A percentile compares a stretch with the other conserved stretches of the same genome.
These are phyloP conservation scores for Pleurotus djamor DNA, from an alignment of 768 basidiomycete genomes.

Conservation along the genomic window DNA sequence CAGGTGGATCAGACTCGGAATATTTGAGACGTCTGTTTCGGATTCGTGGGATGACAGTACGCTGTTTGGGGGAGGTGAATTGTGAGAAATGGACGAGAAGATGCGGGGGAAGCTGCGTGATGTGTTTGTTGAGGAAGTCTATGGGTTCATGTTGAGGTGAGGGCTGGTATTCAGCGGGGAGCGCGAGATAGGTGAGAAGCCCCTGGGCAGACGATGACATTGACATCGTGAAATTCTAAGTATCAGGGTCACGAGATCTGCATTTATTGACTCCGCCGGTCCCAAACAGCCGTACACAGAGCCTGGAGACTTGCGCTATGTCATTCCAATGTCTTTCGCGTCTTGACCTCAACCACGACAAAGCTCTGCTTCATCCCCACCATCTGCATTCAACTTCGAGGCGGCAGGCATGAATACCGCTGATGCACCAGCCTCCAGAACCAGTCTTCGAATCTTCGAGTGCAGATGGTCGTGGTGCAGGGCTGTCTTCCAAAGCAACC, in stretches of 20 bases:
- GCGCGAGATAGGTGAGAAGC: slow-evolving; percentile 47
- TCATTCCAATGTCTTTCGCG: background rate
- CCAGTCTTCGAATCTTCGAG: background rate
- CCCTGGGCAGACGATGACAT: slow-evolving; percentile 28
- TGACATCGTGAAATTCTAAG: slow-evolving; percentile 2
- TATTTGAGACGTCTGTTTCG: slow-evolving; percentile 75
- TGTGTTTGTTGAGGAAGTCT: slow-evolving; percentile 51
- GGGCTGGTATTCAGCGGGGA: slow-evolving; percentile 57
- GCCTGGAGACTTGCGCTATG: background rate
- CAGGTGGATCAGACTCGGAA: slow-evolving; percentile 46
- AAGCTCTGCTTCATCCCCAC: no score
- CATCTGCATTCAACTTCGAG: no score
- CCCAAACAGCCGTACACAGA: background rate
- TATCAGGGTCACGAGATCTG: background rate
- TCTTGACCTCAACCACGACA: background rate
- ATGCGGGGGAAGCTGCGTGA: slow-evolving; percentile 29
- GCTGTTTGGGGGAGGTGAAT: slow-evolving; percentile 59
- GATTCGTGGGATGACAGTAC: slow-evolving; percentile 60
- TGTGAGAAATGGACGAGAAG: slow-evolving; percentile 32
- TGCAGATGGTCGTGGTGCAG: slow-evolving; percentile 61
- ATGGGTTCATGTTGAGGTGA: slow-evolving; percentile 58
- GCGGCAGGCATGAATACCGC: no score
- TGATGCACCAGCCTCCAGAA: no score
- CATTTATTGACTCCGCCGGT: no score
- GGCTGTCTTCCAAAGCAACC: slow-evolving; percentile 30